phyloP scores from a whole-genome alignment of 1,284 basidiomycete genomes.

The Meira nashicola region DNA sequence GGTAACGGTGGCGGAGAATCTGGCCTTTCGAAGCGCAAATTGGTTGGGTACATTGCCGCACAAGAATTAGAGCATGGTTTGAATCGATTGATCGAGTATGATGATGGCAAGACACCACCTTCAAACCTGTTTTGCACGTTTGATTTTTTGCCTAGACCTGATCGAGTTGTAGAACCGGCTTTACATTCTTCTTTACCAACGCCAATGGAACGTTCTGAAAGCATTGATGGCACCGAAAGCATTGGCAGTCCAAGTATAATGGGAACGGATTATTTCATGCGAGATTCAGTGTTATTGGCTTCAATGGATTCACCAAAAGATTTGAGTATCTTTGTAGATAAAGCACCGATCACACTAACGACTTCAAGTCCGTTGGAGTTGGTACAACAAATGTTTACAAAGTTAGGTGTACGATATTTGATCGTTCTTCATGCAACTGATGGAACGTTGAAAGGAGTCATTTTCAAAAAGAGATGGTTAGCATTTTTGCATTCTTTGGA shows the following conservation, averaged over 20 bases:
- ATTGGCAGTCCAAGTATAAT: too few species aligned
- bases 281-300: conserved; percentile 27
- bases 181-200: conserved; percentile 5
- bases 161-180: conserved; percentile 19
- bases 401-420: conserved; percentile 38
- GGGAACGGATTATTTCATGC: conserved; percentile 5
- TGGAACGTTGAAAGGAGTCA: conserved; percentile 79
- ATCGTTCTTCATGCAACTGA: conserved; percentile 70
- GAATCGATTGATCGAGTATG: conserved; percentile 9
- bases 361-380: conserved; percentile 79
- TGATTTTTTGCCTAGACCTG: conserved; percentile 22
- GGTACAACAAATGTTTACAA: conserved; percentile 64
- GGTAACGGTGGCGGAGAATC: neutral
- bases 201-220: too few species aligned
- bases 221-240: too few species aligned
- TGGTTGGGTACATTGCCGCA: conserved; percentile 87
- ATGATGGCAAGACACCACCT: neutral
- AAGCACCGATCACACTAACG: conserved; percentile 77
- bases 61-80: conserved; percentile 85
- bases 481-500: conserved; percentile 60
- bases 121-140: conserved; percentile 20
- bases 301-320: conserved; percentile 59
- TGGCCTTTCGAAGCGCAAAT: conserved; percentile 22
- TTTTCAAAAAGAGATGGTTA: conserved; percentile 89
- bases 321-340: conserved; percentile 82